A percentile compares a stretch with the other conserved stretches of the same genome.
Conservation (phyloP, 495 filamentous ascomycete genomes). For the Talaromyces borbonicus region DNA sequence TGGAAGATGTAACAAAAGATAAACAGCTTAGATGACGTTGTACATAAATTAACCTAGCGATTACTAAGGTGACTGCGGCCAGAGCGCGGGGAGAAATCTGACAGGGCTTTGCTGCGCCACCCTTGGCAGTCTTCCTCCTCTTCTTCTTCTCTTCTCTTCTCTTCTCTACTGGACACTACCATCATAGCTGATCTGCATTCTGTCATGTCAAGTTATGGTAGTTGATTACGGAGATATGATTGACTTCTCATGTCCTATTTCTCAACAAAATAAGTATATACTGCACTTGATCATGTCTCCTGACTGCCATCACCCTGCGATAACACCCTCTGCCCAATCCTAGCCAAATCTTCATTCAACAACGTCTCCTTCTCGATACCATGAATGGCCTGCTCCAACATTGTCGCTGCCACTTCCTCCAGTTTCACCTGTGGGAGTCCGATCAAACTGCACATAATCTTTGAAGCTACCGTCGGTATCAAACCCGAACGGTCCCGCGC, state of each 20-base stretch:
- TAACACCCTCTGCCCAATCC: constrained; percentile 22
- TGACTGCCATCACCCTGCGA: neutral
- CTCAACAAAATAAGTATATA: too few species aligned
- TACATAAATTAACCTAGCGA: neutral
- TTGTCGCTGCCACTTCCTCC: constrained; percentile 29
- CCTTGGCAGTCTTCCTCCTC: neutral
- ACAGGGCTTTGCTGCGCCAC: constrained; percentile 5
- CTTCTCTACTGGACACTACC: neutral
- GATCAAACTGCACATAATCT: neutral
- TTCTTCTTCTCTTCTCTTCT: neutral
- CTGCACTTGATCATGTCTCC: too few species aligned
- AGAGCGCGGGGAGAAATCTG: neutral
- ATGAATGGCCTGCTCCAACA: constrained; percentile 32
- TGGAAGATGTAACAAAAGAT: too few species aligned
- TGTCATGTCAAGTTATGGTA: too few species aligned
- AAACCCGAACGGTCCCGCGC: constrained; percentile 12
- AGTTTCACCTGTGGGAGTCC: constrained; percentile 26
- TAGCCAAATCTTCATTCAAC: constrained; percentile 32
- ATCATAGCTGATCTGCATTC: too few species aligned
- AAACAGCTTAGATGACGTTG: neutral
- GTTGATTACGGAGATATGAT: too few species aligned
- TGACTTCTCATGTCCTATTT: too few species aligned
- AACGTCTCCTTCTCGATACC: constrained; percentile 40
- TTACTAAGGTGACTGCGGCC: neutral
- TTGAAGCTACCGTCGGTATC: constrained; percentile 8